Evolutionary conservation across 2,329 filamentous ascomycete genomes (phyloP), one percentile per base, ranked within the genome.

Genomic region (Ustilaginoidea virens): DNA sequence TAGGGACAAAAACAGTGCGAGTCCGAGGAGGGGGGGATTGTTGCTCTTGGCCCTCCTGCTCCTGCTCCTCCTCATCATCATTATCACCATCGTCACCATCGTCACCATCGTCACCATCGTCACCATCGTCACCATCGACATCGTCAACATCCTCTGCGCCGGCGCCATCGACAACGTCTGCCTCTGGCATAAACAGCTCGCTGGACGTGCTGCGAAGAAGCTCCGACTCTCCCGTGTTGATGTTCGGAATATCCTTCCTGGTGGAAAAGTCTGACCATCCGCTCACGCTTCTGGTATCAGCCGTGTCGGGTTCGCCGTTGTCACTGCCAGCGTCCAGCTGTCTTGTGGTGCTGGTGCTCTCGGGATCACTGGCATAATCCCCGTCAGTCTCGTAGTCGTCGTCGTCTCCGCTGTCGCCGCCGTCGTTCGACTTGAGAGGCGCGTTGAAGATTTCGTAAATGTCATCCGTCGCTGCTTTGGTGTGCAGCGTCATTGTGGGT

Each of bases 401-500:
- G 10, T 82, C 74, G 3, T 63, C 62, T 15, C 63, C 67, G 29
- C 55, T 63, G 23, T 54, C 57, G 6, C 59, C 56, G 2, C 41
- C 47, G 3, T 48, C 42, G 26, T 33, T 32, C 29, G 46, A 11
- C 39, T 46, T 35, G 39, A 48, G 30, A 2, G 90, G 87, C 33
- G 90, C 80, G 45, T 90, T 96, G 56, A 96, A 98, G 27, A 98
- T 82, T 33, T 85, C 85, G 45, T 96, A 96, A 29, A 98, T 94
- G 42, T 98, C 90, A 42, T 96, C 86, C 36, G 87, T 94, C 4
- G 90, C 90, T 39, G 90, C 87, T 42, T 73, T 81, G 9, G 90
- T 98, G 47, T 96, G 85, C 39, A 98, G 71, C 1, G 90, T 98
- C 86, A 98, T 94, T 2, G 90, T 98, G n/a, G 86, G 81, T 52